These are phyloP conservation scores for Scutellaria minor DNA, from an alignment of 257 asterid species.

Conservation along the genomic window DNA sequence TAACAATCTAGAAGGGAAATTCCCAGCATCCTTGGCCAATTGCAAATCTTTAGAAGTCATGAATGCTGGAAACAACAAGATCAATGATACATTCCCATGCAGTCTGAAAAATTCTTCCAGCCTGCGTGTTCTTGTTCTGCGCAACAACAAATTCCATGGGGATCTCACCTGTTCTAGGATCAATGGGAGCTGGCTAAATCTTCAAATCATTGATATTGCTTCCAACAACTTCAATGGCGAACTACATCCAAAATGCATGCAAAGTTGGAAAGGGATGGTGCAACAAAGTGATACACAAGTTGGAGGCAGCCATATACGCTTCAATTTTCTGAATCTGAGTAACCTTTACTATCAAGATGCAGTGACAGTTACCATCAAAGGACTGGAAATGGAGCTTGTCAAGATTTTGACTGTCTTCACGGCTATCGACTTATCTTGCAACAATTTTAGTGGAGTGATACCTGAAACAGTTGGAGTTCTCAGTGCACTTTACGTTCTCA, in stretches of 20 bases:
- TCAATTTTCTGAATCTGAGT: slow-evolving; percentile 28
- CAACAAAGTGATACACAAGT: slow-evolving; percentile 25
- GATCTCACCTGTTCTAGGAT: slow-evolving; percentile 35
- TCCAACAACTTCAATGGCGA: slow-evolving; percentile 58
- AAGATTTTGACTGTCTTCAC: slow-evolving; percentile 61
- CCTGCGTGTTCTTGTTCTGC: slow-evolving; percentile 58
- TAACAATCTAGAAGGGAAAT: slow-evolving; percentile 41
- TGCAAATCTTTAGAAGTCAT: slow-evolving; percentile 47
- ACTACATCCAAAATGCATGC: slow-evolving; percentile 40
- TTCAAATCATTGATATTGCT: slow-evolving; percentile 66
- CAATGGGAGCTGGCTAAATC: slow-evolving; percentile 55
- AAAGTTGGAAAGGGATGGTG: slow-evolving; percentile 52
- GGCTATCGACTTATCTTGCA: slow-evolving; percentile 58
- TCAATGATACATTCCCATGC: slow-evolving; percentile 48
- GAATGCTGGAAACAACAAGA: slow-evolving; percentile 47
- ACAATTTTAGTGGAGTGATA: slow-evolving; percentile 52
- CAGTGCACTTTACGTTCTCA: slow-evolving; percentile 55
- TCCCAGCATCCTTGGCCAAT: slow-evolving; percentile 47
- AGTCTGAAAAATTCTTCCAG: slow-evolving; percentile 39
- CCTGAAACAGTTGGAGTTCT: slow-evolving; percentile 56
- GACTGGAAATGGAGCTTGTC: slow-evolving; percentile 55
- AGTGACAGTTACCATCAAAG: slow-evolving; percentile 62
- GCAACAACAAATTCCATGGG: slow-evolving; percentile 59
- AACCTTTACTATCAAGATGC: slow-evolving; percentile 54
- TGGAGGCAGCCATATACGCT: slow-evolving; percentile 36